Evolutionary conservation across 176 grass and related monocot genomes (phyloP).

Genomic region (Oryza longistaminata): DNA sequence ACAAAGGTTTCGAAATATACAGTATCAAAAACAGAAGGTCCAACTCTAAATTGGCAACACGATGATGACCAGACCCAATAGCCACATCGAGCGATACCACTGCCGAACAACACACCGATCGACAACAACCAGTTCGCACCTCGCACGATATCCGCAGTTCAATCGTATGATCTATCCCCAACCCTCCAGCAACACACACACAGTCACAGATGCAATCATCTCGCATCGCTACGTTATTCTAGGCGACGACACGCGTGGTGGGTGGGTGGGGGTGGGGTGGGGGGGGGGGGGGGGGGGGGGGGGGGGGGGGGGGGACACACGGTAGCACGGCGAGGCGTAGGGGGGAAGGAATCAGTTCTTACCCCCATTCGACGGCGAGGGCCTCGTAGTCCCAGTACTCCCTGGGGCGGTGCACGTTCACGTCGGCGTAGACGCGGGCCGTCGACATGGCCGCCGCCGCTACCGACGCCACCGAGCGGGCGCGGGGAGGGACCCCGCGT

Average conservation of each 20-base stretch:
- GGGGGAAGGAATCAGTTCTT: not conserved
- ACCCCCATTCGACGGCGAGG: slow-evolving; percentile 69
- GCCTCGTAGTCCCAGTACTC: slow-evolving; percentile 81
- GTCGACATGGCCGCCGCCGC: slow-evolving; percentile 45
- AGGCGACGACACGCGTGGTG: not conserved
- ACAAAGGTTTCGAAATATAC: too few species aligned
- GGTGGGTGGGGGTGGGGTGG: too few species aligned
- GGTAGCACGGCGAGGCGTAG: not conserved
- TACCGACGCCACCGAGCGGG: not conserved
- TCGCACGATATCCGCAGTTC: not conserved
- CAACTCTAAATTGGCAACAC: not conserved
- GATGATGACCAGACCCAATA: not conserved
- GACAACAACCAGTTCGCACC: not conserved
- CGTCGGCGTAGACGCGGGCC: slow-evolving; percentile 59
- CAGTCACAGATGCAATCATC: slow-evolving; percentile 6
- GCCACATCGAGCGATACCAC: not conserved
- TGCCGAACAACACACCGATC: not conserved
- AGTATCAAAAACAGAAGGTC: too few species aligned
- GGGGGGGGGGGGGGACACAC: not conserved
- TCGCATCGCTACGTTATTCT: slow-evolving; percentile 14
- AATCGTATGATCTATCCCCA: not conserved
- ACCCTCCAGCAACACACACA: not conserved
- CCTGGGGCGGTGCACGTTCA: slow-evolving; percentile 58
- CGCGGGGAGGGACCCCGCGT: slow-evolving; percentile 7
- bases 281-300: not conserved